Evolutionary conservation across 2,329 filamentous ascomycete genomes (phyloP).

Genomic region (Waltergamsia citrina): DNA sequence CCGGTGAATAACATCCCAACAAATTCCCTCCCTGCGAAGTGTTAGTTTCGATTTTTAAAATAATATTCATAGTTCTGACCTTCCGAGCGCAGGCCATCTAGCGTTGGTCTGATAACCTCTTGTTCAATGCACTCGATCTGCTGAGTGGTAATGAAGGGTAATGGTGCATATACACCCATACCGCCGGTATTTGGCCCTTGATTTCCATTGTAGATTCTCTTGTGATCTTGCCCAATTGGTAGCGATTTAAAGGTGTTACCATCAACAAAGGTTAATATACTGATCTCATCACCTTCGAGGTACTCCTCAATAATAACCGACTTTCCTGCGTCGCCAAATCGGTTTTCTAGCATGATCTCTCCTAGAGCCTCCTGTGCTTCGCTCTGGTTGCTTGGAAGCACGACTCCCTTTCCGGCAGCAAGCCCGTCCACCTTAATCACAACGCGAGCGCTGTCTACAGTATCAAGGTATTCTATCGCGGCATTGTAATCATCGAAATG

Average conservation of each 20-base stretch:
- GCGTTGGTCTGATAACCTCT: slow-evolving; percentile 76
- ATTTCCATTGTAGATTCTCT: slow-evolving; percentile 59
- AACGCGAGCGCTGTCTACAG: slow-evolving; percentile 45
- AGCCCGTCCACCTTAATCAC: slow-evolving; percentile 71
- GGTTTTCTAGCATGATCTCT: slow-evolving; percentile 58
- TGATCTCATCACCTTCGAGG: slow-evolving; percentile 60
- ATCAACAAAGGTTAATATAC: slow-evolving; percentile 59
- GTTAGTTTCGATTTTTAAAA: too few relatives aligned
- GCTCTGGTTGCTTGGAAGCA: slow-evolving; percentile 28
- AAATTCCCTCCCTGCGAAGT: too few relatives aligned
- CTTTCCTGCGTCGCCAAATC: slow-evolving; percentile 57
- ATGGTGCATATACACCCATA: slow-evolving; percentile 66
- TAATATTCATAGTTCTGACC: too few relatives aligned
- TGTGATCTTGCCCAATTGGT: slow-evolving; percentile 65
- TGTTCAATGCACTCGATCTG: slow-evolving; percentile 66
- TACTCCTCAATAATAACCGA: slow-evolving; percentile 67
- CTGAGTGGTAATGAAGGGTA: slow-evolving; percentile 62
- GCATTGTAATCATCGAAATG: slow-evolving; percentile 56
- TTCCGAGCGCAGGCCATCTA: slow-evolving; percentile 65
- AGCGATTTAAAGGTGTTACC: slow-evolving; percentile 55
- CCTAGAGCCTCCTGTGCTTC: slow-evolving; percentile 55
- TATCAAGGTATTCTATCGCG: slow-evolving; percentile 53
- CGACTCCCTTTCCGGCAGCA: slow-evolving; percentile 62
- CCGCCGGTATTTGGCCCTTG: slow-evolving; percentile 64
- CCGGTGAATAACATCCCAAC: slow-evolving; percentile 69